phyloP scores from a whole-genome alignment of 2,329 filamentous ascomycete species.

The Colletotrichum lindemuthianum region DNA sequence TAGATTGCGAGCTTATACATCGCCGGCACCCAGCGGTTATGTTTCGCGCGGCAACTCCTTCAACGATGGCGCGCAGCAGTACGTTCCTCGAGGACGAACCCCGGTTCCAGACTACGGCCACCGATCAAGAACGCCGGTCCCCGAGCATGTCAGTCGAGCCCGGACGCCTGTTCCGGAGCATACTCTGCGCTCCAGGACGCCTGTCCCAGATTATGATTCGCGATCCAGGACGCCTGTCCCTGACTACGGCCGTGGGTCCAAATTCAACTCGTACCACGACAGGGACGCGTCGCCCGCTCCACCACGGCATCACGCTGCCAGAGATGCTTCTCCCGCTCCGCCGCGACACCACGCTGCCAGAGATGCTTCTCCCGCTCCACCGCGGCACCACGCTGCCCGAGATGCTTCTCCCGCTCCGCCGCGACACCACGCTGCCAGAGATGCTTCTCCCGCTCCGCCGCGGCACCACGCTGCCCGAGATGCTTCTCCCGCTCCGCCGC shows the following conservation, averaged over 20 bases:
- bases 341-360: constrained; percentile 46
- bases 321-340: constrained; percentile 26
- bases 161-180: constrained; percentile 23
- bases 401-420: constrained; percentile 32
- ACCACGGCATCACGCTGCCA: too few species aligned
- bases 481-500: too few species aligned
- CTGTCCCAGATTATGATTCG: constrained; percentile 31
- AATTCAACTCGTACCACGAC: constrained; percentile 45
- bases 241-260: constrained; percentile 24
- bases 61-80: constrained; percentile 34
- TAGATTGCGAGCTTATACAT: constrained; percentile 35
- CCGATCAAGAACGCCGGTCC: constrained; percentile 12
- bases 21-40: constrained; percentile 28
- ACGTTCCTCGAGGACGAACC: constrained; percentile 30
- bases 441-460: constrained; percentile 49
- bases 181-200: constrained; percentile 6
- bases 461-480: too few species aligned
- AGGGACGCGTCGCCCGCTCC: constrained; percentile 42
- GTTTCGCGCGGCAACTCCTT: constrained; percentile 35
- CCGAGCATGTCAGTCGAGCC: constrained; percentile 4
- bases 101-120: constrained; percentile 14
- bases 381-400: too few species aligned
- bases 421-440: constrained; percentile 47
- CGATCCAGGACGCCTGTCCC: constrained; percentile 17
- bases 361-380: constrained; percentile 50